A percentile compares a stretch with the other conserved stretches of the same genome.
These are phyloP conservation scores for Eragrostis tef DNA, from an alignment of 202 grass and related monocot genomes.

Conservation along the genomic window DNA sequence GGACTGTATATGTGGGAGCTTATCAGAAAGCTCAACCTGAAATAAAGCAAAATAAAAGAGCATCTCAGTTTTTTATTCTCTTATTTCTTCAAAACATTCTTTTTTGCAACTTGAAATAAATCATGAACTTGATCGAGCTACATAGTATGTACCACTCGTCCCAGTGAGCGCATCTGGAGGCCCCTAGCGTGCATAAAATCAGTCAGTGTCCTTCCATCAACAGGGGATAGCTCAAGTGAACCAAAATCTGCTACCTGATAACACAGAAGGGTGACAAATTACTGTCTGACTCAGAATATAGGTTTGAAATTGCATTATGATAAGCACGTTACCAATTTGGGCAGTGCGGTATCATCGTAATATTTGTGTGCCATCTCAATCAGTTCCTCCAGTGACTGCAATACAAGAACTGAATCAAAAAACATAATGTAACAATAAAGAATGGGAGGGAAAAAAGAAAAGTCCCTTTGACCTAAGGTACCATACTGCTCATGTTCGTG, in stretches of 20 bases:
- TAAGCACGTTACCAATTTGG: conserved; percentile 79
- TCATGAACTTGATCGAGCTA: conserved; percentile 32
- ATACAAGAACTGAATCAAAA: conserved; percentile 43
- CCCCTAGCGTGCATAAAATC: conserved; percentile 99
- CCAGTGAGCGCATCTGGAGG: conserved; percentile 90
- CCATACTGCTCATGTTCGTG: conserved; percentile 12
- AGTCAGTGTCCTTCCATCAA: conserved; percentile 99
- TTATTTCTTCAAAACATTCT: conserved; percentile 30
- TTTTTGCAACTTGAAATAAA: conserved; percentile 22
- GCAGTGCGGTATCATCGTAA: conserved; percentile 87
- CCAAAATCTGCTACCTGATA: conserved; percentile 87
- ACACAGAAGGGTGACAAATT: conserved; percentile 41
- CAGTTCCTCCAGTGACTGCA: conserved; percentile 82
- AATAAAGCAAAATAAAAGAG: conserved; percentile 41
- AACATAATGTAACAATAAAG: conserved; percentile 29
- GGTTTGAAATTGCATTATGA: conserved; percentile 27
- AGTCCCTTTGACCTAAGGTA: background rate
- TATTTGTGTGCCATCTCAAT: conserved; percentile 95
- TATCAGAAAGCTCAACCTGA: conserved; percentile 91
- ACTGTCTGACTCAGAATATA: conserved; percentile 22
- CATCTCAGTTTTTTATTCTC: conserved; percentile 32
- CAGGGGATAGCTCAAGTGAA: conserved; percentile 98
- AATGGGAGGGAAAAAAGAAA: conserved; percentile 28
- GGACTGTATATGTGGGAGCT: conserved; percentile 95
- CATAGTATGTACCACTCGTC: conserved; percentile 70